Evolutionary conservation across 495 filamentous ascomycete genomes (phyloP).

Genomic region (Amniculicola lignicola): DNA sequence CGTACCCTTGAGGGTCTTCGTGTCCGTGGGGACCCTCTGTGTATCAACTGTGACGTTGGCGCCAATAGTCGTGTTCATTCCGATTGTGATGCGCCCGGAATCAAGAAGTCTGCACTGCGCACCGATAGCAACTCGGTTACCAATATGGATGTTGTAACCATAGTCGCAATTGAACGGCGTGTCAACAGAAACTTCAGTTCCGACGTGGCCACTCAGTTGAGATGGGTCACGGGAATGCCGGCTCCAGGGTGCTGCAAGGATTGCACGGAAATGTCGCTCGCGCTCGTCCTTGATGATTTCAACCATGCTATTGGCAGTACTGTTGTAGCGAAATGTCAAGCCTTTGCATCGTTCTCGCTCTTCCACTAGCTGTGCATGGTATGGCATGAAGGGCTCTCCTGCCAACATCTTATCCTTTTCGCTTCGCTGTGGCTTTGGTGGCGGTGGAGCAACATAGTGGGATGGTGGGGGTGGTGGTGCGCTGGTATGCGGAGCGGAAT

Average conservation of each 20-base stretch:
- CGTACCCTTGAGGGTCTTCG: constrained; percentile 69
- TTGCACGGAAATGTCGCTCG: constrained; percentile 72
- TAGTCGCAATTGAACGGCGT: constrained; percentile 93
- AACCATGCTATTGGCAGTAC: constrained; percentile 72
- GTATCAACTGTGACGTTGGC: constrained; percentile 81
- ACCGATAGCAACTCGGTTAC: constrained; percentile 80
- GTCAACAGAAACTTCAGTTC: constrained; percentile 75
- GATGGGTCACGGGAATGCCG: not conserved
- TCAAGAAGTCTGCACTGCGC: constrained; percentile 86
- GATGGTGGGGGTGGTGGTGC: constrained; percentile 25
- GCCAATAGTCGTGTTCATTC: constrained; percentile 75
- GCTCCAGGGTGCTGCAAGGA: constrained; percentile 47
- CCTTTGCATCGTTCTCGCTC: constrained; percentile 85
- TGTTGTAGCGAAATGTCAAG: constrained; percentile 87
- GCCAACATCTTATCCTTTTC: constrained; percentile 95
- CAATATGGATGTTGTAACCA: constrained; percentile 89
- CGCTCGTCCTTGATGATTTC: constrained; percentile 76
- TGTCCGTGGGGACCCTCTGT: constrained; percentile 73
- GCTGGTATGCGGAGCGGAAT: not conserved
- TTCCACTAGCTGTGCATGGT: constrained; percentile 70
- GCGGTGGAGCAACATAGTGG: constrained; percentile 35
- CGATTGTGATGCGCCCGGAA: constrained; percentile 69
- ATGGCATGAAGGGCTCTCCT: constrained; percentile 76
- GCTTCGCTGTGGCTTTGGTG: constrained; percentile 47
- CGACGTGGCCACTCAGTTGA: constrained; percentile 47